Percentiles rank a stretch among this genome's conserved stretches.
Conservation (phyloP, 257 asterid species). For the Nicotiana noctiflora region DNA sequence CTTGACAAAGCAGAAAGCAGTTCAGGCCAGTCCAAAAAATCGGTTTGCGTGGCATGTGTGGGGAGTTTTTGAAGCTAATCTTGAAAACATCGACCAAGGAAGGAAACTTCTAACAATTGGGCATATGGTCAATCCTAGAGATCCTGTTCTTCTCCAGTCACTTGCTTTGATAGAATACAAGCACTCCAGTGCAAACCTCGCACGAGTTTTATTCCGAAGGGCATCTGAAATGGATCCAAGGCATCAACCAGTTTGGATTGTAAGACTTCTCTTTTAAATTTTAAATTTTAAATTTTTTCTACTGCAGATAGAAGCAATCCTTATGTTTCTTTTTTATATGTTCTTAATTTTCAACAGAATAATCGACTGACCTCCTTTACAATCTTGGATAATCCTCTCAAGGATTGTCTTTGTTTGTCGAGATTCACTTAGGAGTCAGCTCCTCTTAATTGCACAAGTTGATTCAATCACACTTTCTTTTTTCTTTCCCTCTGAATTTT, state of each 20-base stretch:
- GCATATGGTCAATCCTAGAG: constrained; percentile 81
- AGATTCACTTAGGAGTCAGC: too few species aligned
- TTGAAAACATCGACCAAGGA: constrained; percentile 61
- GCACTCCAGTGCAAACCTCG: constrained; percentile 65
- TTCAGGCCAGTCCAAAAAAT: constrained; percentile 94
- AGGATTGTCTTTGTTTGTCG: too few species aligned
- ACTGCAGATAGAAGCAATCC: background rate
- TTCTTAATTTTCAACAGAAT: background rate
- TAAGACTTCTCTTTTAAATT: constrained; percentile 22
- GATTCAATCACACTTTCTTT: too few species aligned
- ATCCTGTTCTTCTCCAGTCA: constrained; percentile 92
- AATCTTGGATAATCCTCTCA: background rate
- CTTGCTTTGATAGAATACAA: constrained; percentile 76
- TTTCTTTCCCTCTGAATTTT: too few species aligned
- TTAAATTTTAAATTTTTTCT: background rate
- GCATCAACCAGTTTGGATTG: constrained; percentile 98
- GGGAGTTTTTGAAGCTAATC: constrained; percentile 87
- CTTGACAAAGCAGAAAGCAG: constrained; percentile 57
- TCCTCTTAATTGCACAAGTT: too few species aligned
- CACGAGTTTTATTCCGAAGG: constrained; percentile 59
- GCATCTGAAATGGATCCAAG: constrained; percentile 83
- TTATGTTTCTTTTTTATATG: background rate
- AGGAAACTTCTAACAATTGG: constrained; percentile 87
- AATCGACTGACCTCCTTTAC: background rate
- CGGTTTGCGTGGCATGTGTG: constrained; percentile 99